phyloP scores from a whole-genome alignment of 345 rosid genomes.

The Acer campestre region DNA sequence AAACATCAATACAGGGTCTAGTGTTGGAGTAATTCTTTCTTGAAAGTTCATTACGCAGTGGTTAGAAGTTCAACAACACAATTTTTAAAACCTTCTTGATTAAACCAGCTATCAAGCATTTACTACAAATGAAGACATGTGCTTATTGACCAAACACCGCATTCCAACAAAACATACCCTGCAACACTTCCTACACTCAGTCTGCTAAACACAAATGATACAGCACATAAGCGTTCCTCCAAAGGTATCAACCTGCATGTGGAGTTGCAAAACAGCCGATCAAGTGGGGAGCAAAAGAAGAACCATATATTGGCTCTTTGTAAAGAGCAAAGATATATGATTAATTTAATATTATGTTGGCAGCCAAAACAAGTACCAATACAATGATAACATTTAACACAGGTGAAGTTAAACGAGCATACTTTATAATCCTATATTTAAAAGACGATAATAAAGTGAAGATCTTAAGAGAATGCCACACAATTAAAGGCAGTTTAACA shows the following conservation, averaged over 20 bases:
- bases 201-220: conserved; percentile 92
- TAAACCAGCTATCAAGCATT: conserved; percentile 15
- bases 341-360: background rate
- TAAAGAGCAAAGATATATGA: conserved; percentile 2
- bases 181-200: conserved; percentile 85
- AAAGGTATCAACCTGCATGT: conserved; percentile 77
- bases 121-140: conserved; percentile 9
- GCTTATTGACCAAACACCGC: conserved; percentile 8
- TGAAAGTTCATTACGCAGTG: background rate
- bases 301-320: conserved; percentile 8
- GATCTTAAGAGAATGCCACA: no score
- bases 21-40: background rate
- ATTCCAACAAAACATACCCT: conserved; percentile 61
- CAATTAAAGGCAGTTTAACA: no score
- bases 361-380: background rate
- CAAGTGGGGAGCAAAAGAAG: conserved; percentile 15
- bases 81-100: no score
- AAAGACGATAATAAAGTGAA: background rate
- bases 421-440: conserved; percentile 1
- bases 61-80: no score
- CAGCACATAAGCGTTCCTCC: conserved; percentile 90
- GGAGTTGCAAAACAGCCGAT: conserved; percentile 21
- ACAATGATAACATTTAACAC: no score
- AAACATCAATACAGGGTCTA: no score
- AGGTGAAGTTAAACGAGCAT: background rate